Percentiles rank a stretch among this genome's conserved stretches.
Evolutionary conservation across 1,284 basidiomycete genomes (phyloP).

Genomic region (Cryptococcus maquisensis): DNA sequence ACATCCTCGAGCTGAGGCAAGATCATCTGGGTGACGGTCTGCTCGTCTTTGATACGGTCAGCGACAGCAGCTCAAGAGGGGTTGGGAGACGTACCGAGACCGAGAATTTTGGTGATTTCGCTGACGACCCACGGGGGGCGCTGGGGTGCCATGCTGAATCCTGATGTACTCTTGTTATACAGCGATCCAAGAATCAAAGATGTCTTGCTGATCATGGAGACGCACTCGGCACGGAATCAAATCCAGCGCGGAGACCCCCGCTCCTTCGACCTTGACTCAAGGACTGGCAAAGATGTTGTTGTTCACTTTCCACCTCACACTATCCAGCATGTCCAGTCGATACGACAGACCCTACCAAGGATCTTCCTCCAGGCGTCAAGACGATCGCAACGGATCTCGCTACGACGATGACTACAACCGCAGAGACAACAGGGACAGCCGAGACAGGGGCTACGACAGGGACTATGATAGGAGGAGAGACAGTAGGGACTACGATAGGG

Average conservation of each 20-base stretch:
- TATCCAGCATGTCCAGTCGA: background rate
- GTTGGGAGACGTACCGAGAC: constrained; percentile 27
- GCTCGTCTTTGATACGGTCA: constrained; percentile 31
- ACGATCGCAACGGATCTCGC: constrained; percentile 13
- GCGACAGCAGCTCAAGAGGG: constrained; percentile 1
- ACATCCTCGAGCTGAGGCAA: constrained; percentile 41
- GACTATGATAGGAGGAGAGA: constrained; percentile 23
- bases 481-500: constrained; percentile 7
- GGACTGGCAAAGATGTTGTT: no score
- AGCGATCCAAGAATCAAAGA: no score
- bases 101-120: constrained; percentile 33
- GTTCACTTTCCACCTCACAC: no score
- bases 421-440: constrained; percentile 18
- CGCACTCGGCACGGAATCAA: no score
- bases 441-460: constrained; percentile 20
- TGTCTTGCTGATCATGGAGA: no score
- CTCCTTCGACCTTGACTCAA: no score
- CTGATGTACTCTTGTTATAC: no score
- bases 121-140: constrained; percentile 39
- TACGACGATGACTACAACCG: constrained; percentile 18
- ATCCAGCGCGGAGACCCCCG: no score
- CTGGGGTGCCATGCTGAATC: background rate
- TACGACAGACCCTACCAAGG: constrained; percentile 15
- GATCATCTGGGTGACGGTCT: constrained; percentile 39
- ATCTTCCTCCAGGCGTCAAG: constrained; percentile 13